phyloP scores from a whole-genome alignment of 352 stramenopile genomes.

The Phytophthora niederhauseri region DNA sequence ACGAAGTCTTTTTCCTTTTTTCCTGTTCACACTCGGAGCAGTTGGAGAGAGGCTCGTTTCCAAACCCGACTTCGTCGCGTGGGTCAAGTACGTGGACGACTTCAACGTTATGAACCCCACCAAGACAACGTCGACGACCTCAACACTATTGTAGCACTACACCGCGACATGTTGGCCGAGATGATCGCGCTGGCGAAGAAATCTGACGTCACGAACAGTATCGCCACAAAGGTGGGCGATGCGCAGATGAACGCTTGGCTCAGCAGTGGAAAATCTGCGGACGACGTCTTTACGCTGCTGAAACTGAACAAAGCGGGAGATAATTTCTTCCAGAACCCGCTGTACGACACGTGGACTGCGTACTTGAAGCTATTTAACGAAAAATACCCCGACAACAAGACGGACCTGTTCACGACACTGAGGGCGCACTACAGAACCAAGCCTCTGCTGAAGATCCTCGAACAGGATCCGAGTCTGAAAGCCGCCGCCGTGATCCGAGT shows the following conservation, averaged over 20 bases:
- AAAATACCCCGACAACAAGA: not conserved
- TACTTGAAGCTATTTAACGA: slow-evolving; percentile 3
- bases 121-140: not conserved
- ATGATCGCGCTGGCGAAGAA: not conserved
- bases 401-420: not conserved
- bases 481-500: no score
- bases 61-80: not conserved
- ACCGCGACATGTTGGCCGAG: not conserved
- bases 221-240: not conserved
- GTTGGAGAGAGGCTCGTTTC: not conserved
- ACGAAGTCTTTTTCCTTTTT: not conserved
- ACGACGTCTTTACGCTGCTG: not conserved
- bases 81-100: not conserved
- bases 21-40: not conserved
- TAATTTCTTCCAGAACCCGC: not conserved
- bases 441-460: not conserved
- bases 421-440: not conserved
- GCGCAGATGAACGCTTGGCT: not conserved
- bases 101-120: not conserved
- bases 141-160: not conserved
- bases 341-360: not conserved
- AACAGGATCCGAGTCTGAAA: not conserved
- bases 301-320: not conserved
- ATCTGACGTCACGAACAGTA: not conserved
- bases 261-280: not conserved